A percentile compares a stretch with the other conserved stretches of the same genome.
phyloP scores from a whole-genome alignment of 108 stramenopile genomes.

The Skeletonema costatum region DNA sequence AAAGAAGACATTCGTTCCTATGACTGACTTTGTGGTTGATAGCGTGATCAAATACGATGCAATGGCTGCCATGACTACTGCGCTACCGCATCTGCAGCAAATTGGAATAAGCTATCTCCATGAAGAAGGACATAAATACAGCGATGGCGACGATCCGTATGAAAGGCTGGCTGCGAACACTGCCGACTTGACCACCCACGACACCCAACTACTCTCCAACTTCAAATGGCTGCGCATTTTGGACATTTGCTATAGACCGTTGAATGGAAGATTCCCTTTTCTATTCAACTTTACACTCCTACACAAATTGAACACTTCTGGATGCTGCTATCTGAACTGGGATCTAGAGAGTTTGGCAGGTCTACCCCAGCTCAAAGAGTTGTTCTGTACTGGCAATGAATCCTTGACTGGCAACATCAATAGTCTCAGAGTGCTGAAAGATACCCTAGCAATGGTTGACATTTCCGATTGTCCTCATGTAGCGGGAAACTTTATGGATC shows the following conservation, averaged over 20 bases:
- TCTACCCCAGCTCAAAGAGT: background rate
- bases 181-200: background rate
- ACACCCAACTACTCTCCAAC: background rate
- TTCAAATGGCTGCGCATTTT: background rate
- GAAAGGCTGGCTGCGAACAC: background rate
- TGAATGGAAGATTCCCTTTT: slow-evolving; percentile 6
- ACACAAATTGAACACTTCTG: background rate
- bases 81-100: background rate
- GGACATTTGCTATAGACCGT: background rate
- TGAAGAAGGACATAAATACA: background rate
- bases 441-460: background rate
- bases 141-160: background rate
- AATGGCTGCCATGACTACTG: background rate
- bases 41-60: background rate
- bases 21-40: background rate
- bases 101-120: background rate
- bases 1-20: background rate
- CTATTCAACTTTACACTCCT: background rate
- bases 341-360: background rate
- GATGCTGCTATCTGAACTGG: background rate
- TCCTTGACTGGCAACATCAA: no score
- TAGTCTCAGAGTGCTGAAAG: background rate
- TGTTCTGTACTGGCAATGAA: background rate
- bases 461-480: background rate
- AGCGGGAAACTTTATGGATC: background rate